These are phyloP conservation scores for Neurospora crassa DNA, from an alignment of 2,329 filamentous ascomycete species.

Conservation along the genomic window DNA sequence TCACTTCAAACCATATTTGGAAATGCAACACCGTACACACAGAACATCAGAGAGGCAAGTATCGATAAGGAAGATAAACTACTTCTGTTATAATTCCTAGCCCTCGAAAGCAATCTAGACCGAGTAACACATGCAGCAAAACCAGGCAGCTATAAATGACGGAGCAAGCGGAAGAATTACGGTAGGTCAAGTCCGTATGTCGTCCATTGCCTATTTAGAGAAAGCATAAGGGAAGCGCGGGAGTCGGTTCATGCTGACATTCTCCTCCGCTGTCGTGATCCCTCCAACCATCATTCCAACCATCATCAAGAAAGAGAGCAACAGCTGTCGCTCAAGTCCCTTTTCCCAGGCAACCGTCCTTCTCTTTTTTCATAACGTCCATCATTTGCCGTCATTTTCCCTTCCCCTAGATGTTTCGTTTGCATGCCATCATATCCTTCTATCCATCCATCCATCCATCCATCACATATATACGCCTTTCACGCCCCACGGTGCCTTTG, in stretches of 20 bases:
- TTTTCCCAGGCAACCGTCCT: background rate
- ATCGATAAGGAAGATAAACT: too few relatives aligned
- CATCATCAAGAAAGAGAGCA: background rate
- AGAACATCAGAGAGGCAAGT: background rate
- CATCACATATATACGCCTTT: background rate
- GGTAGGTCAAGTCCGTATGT: background rate
- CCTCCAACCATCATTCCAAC: background rate
- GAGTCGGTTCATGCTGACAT: background rate
- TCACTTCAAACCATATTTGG: background rate
- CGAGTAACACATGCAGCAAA: background rate
- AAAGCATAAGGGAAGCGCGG: background rate
- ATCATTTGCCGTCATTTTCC: background rate
- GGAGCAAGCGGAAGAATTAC: background rate
- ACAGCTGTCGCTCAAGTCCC: background rate
- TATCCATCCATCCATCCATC: background rate
- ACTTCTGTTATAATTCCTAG: background rate
- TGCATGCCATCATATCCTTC: background rate
- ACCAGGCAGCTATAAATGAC: background rate
- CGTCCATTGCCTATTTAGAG: background rate
- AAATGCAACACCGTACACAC: background rate
- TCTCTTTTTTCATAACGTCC: background rate
- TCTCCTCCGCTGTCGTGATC: background rate
- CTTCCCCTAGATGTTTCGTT: background rate
- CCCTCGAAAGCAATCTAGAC: background rate
- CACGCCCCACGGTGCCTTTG: background rate